phyloP scores from a whole-genome alignment of 2,329 filamentous ascomycete species.

The Cordyceps militaris region DNA sequence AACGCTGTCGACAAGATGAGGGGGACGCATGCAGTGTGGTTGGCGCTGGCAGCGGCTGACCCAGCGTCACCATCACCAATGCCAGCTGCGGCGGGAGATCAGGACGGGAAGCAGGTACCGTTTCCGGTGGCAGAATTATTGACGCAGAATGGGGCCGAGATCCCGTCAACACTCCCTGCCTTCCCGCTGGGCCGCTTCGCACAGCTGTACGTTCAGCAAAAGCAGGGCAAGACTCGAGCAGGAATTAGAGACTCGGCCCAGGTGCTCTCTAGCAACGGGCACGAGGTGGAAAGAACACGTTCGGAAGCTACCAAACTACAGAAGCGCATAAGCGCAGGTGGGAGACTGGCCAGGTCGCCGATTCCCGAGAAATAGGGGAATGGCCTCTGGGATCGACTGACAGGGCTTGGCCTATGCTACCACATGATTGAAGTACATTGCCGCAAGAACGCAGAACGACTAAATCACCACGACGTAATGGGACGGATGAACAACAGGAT shows the following conservation, averaged over 20 bases:
- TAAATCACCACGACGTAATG: conserved; percentile 5
- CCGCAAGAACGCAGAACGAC: conserved; percentile 18
- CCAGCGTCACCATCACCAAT: conserved; percentile 65
- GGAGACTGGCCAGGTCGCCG: conserved; percentile 59
- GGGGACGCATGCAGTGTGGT: conserved; percentile 80
- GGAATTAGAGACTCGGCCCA: conserved; percentile 52
- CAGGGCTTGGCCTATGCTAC: conserved; percentile 31
- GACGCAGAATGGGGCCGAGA: conserved; percentile 87
- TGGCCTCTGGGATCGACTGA: conserved; percentile 33
- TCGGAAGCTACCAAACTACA: conserved; percentile 59
- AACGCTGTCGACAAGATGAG: conserved; percentile 82
- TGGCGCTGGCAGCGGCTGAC: conserved; percentile 87
- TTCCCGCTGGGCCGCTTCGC: conserved; percentile 79
- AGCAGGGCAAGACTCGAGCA: conserved; percentile 41
- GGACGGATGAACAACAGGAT: conserved; percentile 7
- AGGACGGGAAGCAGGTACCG: conserved; percentile 50
- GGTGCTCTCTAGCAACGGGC: conserved; percentile 46
- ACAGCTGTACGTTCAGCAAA: conserved; percentile 79
- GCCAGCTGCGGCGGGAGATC: conserved; percentile 36
- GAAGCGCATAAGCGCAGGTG: conserved; percentile 73
- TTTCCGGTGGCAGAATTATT: conserved; percentile 90
- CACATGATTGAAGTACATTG: conserved; percentile 26
- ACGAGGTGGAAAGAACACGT: conserved; percentile 42
- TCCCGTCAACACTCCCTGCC: conserved; percentile 66
- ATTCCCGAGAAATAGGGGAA: conserved; percentile 54